Conservation (phyloP, 495 filamentous ascomycete genomes). For the Oidiodendron maius region DNA sequence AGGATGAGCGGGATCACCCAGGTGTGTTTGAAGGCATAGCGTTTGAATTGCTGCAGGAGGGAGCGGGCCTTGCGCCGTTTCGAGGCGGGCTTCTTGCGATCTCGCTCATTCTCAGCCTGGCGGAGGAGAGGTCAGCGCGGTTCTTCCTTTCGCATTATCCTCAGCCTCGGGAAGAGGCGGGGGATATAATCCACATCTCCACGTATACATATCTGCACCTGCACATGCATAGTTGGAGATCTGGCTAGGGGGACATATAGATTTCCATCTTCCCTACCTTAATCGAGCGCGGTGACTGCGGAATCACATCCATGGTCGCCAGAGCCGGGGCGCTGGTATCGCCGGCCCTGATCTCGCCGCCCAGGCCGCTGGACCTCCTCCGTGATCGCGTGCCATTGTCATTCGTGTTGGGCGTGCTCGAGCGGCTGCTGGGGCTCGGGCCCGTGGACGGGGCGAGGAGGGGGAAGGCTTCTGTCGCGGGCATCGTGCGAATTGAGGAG, state of each 20-base stretch:
- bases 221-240: too few relatives aligned
- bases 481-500: too few relatives aligned
- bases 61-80: constrained; percentile 55
- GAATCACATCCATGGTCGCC: constrained; percentile 21
- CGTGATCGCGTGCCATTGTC: constrained; percentile 16
- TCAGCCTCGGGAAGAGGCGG: too few relatives aligned
- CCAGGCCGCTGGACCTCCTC: constrained; percentile 23
- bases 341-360: constrained; percentile 25
- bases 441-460: constrained; percentile 11
- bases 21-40: constrained; percentile 64
- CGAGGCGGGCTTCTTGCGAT: constrained; percentile 37
- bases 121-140: too few relatives aligned
- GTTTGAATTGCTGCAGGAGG: constrained; percentile 58
- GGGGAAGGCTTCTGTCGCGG: constrained; percentile 21
- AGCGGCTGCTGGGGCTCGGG: constrained; percentile 12
- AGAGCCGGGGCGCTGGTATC: constrained; percentile 22
- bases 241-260: not conserved
- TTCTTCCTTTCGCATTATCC: too few relatives aligned
- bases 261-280: constrained; percentile 10
- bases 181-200: too few relatives aligned
- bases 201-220: too few relatives aligned
- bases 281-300: constrained; percentile 20
- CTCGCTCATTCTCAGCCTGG: constrained; percentile 19
- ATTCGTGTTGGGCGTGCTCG: constrained; percentile 2
- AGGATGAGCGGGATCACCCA: constrained; percentile 77